Conservation (phyloP, 495 filamentous ascomycete genomes). For the Ramalina peruviana region DNA sequence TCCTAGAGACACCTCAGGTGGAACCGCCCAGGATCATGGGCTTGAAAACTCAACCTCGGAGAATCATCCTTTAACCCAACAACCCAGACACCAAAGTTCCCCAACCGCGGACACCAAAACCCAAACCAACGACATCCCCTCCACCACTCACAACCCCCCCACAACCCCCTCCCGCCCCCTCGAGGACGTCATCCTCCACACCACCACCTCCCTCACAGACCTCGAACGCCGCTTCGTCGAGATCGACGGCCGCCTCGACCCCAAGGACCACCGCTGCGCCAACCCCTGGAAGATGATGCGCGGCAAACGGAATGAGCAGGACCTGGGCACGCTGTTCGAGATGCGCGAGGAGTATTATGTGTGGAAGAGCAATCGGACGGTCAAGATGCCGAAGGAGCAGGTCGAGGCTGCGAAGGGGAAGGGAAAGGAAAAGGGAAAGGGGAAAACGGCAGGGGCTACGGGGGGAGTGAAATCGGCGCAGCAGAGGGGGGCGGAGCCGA, state of each 20-base stretch:
- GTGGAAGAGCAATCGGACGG: constrained; percentile 4
- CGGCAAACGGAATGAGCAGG: constrained; percentile 38
- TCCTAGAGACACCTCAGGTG: too few relatives aligned
- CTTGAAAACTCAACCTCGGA: too few relatives aligned
- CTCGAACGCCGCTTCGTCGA: constrained; percentile 29
- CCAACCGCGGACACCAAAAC: background rate
- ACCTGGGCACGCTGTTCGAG: constrained; percentile 41
- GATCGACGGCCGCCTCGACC: constrained; percentile 27
- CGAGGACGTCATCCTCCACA: constrained; percentile 21
- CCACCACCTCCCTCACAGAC: constrained; percentile 14
- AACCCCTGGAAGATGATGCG: constrained; percentile 42
- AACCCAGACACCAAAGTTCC: background rate
- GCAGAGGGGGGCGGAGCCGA: too few relatives aligned
- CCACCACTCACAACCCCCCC: background rate
- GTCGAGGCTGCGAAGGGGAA: background rate
- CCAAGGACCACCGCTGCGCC: constrained; percentile 1
- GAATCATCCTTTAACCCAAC: background rate
- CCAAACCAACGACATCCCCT: background rate
- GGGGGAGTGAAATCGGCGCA: too few relatives aligned
- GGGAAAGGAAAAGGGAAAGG: too few relatives aligned
- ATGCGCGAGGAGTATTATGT: constrained; percentile 28
- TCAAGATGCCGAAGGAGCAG: constrained; percentile 4
- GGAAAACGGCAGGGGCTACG: too few relatives aligned
- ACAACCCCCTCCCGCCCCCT: background rate
- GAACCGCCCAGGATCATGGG: too few relatives aligned